Conservation (phyloP, 2,329 filamentous ascomycete genomes). For the Fusarium metavorans region DNA sequence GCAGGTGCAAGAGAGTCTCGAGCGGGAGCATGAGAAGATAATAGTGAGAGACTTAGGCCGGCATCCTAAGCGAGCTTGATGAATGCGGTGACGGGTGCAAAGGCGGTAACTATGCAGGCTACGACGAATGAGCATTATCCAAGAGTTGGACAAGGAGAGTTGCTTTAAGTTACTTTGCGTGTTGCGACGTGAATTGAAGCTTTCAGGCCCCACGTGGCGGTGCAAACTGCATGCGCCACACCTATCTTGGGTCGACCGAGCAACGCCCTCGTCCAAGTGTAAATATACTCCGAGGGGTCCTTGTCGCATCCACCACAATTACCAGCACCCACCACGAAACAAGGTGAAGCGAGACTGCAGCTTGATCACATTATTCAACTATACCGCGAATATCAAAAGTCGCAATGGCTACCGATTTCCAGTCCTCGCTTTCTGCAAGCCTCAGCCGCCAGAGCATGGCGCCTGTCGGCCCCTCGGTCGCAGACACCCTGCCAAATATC, state of each 20-base stretch:
- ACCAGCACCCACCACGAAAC: slow-evolving; percentile 2
- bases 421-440: slow-evolving; percentile 76
- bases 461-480: slow-evolving; percentile 73
- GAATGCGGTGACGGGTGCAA: neutral
- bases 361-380: neutral
- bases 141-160: slow-evolving; percentile 11
- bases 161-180: slow-evolving; percentile 1
- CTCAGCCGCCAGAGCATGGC: slow-evolving; percentile 68
- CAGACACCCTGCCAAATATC: slow-evolving; percentile 84
- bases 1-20: slow-evolving; percentile 37
- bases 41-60: slow-evolving; percentile 23
- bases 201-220: slow-evolving; percentile 46
- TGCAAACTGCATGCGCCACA: slow-evolving; percentile 43
- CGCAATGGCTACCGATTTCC: slow-evolving; percentile 72
- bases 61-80: slow-evolving; percentile 25
- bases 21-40: slow-evolving; percentile 26
- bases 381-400: neutral
- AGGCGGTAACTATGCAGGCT: neutral
- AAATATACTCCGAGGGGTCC: slow-evolving; percentile 32
- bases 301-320: slow-evolving; percentile 6
- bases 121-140: slow-evolving; percentile 8
- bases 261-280: slow-evolving; percentile 41
- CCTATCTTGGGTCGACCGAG: slow-evolving; percentile 43
- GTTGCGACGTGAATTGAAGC: slow-evolving; percentile 37
- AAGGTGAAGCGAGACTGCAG: neutral